Base-by-base conservation (phyloP, 306 rosid genomes). In the Sphenostylis stenocarpa region DNA sequence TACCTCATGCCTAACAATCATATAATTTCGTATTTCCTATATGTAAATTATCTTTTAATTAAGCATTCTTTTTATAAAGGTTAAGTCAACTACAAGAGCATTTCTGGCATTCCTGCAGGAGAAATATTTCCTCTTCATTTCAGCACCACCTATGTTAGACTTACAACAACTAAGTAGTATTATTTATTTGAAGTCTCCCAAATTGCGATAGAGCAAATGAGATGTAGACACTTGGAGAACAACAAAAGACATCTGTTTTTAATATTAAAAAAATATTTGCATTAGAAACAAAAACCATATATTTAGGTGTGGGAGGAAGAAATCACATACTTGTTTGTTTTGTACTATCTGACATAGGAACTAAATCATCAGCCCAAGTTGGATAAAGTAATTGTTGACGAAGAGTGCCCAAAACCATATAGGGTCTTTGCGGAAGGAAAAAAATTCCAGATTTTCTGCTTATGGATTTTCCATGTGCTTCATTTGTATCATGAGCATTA, bases 381-480 rank as follows among this genome's bases (percentile, higher is more conserved):
- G 99, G 99, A 87, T 95, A 95, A 45, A 95, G 94, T 57, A 95
- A 81, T 66, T 92, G 99, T 67, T 95, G 93, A 55, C 96, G 97
- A 70, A 95, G 97, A 55, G 96, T 83, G 67, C 97, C 99, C 88
- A 95, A 81, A 75, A 92, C 99, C 99, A 95, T 95, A 67, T 95
- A 95, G 1, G 99, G 99, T 77, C 93, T 92, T 85, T 95, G 99
- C 44, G 99, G 99, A 79, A 92, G 96, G 74, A 95, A 95, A 87
- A 95, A 92, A 41, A 85, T 85, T 68, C 85, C 71, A 55, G 85
- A 88, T 62, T 84, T 84, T 84, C 87, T 88, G 82, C 82, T 74
- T 6, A 70, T 56, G 38, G 89, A 75, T 76, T 79, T 85, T 84
- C 73, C 86, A 26, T 14, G 38, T 63, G 74, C 86, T 38, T 64